A percentile compares a stretch with the other conserved stretches of the same genome.
phyloP scores from a whole-genome alignment of 805 yeast genomes.

The Clavispora carvajalis region DNA sequence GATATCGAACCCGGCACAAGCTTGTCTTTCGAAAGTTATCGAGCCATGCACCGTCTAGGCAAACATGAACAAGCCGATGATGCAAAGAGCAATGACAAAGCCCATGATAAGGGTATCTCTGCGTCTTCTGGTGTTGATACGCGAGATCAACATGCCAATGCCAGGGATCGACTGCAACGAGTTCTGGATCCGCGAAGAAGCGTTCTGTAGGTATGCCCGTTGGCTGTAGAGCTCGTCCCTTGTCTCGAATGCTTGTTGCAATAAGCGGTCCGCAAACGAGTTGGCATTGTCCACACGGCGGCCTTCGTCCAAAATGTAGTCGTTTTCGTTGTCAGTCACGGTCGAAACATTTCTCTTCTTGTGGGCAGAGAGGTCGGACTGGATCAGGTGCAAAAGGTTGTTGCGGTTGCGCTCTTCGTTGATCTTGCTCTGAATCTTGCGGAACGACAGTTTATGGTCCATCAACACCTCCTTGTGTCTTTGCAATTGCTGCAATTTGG shows the following conservation, averaged over 20 bases:
- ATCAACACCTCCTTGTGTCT: conserved; percentile 73
- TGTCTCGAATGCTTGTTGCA: conserved; percentile 84
- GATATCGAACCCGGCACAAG: too few species aligned
- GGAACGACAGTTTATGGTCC: conserved; percentile 63
- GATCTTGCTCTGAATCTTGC: conserved; percentile 52
- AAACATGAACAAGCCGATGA: conserved; percentile 56
- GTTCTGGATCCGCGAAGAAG: conserved; percentile 57
- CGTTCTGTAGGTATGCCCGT: conserved; percentile 54
- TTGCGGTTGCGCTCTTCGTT: conserved; percentile 71
- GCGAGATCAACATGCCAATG: conserved; percentile 63
- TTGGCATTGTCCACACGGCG: conserved; percentile 68
- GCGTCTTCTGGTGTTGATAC: conserved; percentile 83
- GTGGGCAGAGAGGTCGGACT: conserved; percentile 73
- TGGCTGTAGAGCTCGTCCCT: conserved; percentile 80
- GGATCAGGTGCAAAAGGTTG: conserved; percentile 69
- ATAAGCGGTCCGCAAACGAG: conserved; percentile 68
- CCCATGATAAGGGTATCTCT: conserved; percentile 86
- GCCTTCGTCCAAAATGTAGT: conserved; percentile 75
- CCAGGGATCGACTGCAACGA: conserved; percentile 77
- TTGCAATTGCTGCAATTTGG: conserved; percentile 74
- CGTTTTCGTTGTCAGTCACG: conserved; percentile 43
- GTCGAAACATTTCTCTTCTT: conserved; percentile 33
- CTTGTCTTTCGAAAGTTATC: too few species aligned
- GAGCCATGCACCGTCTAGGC: conserved; percentile 3
- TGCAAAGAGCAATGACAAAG: conserved; percentile 63